Conservation (phyloP, 768 basidiomycete genomes). For the Serendipita sp. region DNA sequence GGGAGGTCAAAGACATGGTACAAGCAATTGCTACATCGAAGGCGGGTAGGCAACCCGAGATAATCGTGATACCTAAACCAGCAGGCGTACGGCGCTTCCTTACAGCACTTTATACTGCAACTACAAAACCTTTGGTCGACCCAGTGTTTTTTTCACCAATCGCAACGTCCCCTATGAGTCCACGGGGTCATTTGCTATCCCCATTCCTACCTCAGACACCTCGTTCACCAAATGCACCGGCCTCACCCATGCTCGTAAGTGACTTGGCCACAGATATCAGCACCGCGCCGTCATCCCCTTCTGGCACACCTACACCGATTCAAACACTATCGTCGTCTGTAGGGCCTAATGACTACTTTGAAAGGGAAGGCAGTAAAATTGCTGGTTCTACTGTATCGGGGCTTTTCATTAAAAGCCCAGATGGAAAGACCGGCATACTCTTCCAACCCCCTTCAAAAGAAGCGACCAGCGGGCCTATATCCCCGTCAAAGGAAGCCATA, state of each 20-base stretch:
- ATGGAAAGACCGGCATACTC: slow-evolving; percentile 90
- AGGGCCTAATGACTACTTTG: background rate
- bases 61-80: slow-evolving; percentile 95
- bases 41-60: slow-evolving; percentile 45
- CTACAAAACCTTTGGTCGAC: slow-evolving; percentile 73
- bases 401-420: slow-evolving; percentile 78
- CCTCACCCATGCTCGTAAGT: slow-evolving; percentile 26
- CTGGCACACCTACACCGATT: slow-evolving; percentile 5
- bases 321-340: slow-evolving; percentile 10
- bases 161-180: slow-evolving; percentile 75
- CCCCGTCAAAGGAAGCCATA: background rate
- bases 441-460: slow-evolving; percentile 49
- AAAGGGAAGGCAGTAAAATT: slow-evolving; percentile 25
- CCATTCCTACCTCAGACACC: slow-evolving; percentile 25
- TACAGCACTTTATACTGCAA: slow-evolving; percentile 81
- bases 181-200: slow-evolving; percentile 28
- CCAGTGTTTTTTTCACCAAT: slow-evolving; percentile 78
- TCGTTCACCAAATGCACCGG: slow-evolving; percentile 18
- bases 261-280: background rate
- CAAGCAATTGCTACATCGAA: slow-evolving; percentile 38
- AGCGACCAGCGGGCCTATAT: background rate
- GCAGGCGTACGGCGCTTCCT: slow-evolving; percentile 87
- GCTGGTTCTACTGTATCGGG: slow-evolving; percentile 71
- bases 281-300: background rate
- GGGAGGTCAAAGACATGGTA: slow-evolving; percentile 68